Conservation (phyloP, 495 filamentous ascomycete genomes). For the Lentithecium fluviatile region DNA sequence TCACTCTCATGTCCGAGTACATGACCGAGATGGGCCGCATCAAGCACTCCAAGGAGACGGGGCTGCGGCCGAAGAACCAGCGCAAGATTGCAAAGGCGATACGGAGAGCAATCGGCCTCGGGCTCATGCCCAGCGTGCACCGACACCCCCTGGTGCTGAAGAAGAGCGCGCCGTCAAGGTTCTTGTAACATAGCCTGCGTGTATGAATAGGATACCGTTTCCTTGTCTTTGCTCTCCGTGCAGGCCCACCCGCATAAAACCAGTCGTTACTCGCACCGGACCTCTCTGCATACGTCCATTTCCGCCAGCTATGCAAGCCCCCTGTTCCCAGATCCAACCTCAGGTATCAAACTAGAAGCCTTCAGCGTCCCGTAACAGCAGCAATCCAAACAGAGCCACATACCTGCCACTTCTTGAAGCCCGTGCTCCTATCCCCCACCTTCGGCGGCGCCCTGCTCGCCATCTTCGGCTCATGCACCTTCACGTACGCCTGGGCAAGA, state of each 20-base stretch:
- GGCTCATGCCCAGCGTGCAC: conserved; percentile 90
- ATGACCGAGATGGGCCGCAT: conserved; percentile 83
- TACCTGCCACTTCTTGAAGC: conserved; percentile 3
- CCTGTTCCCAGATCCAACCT: too few species aligned
- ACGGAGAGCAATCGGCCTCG: conserved; percentile 79
- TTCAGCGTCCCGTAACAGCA: too few species aligned
- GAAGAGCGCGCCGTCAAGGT: not conserved
- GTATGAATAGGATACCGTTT: too few species aligned
- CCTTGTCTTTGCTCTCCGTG: too few species aligned
- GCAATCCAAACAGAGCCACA: too few species aligned
- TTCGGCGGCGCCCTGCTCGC: conserved; percentile 6
- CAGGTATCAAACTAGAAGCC: too few species aligned
- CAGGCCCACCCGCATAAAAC: too few species aligned
- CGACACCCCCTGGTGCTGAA: conserved; percentile 81
- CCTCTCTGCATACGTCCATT: too few species aligned
- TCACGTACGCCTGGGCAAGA: conserved; percentile 12
- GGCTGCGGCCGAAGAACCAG: conserved; percentile 85
- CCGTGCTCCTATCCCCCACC: not conserved
- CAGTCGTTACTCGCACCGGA: too few species aligned
- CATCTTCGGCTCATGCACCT: conserved; percentile 17
- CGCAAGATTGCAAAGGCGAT: conserved; percentile 90
- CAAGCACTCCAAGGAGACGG: conserved; percentile 68
- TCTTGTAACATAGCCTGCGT: not conserved
- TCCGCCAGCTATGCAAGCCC: too few species aligned
- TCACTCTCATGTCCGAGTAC: conserved; percentile 87